A percentile compares a stretch with the other conserved stretches of the same genome.
Conservation (phyloP, 495 filamentous ascomycete species). For the Penicillium verhagenii region DNA sequence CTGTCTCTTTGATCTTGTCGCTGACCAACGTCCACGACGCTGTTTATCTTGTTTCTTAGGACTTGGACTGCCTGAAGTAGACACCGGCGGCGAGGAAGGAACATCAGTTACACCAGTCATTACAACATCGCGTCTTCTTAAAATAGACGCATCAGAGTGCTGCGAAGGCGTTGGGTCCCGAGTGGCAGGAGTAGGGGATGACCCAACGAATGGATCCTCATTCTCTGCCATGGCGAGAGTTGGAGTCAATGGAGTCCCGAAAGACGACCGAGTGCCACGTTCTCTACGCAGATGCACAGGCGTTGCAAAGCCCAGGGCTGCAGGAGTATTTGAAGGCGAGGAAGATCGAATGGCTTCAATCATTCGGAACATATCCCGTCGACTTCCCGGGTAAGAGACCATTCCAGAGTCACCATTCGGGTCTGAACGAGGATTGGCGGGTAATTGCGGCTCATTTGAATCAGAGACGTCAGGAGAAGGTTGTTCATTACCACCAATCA, state of each 20-base stretch:
- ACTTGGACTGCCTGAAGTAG: conserved; percentile 28
- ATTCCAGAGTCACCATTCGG: not conserved
- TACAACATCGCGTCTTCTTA: conserved; percentile 16
- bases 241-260: conserved; percentile 47
- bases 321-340: conserved; percentile 38
- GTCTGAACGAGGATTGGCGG: conserved; percentile 5
- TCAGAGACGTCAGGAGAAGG: conserved; percentile 2
- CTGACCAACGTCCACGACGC: conserved; percentile 13
- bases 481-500: conserved; percentile 13
- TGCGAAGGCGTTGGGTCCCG: conserved; percentile 32
- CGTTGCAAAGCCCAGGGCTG: conserved; percentile 38
- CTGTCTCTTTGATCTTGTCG: conserved; percentile 19
- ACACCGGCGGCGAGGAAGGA: conserved; percentile 43
- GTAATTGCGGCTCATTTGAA: conserved; percentile 14
- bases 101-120: conserved; percentile 25
- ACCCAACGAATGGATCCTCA: conserved; percentile 66
- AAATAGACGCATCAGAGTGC: conserved; percentile 17
- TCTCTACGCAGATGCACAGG: conserved; percentile 31
- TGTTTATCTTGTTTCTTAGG: conserved; percentile 15
- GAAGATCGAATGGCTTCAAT: conserved; percentile 70
- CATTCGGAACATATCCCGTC: conserved; percentile 59
- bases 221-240: conserved; percentile 40
- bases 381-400: conserved; percentile 51
- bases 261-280: conserved; percentile 16
- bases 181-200: conserved; percentile 75